phyloP scores from a whole-genome alignment of 2,329 filamentous ascomycete genomes.

The Cryphonectria nitschkei region DNA sequence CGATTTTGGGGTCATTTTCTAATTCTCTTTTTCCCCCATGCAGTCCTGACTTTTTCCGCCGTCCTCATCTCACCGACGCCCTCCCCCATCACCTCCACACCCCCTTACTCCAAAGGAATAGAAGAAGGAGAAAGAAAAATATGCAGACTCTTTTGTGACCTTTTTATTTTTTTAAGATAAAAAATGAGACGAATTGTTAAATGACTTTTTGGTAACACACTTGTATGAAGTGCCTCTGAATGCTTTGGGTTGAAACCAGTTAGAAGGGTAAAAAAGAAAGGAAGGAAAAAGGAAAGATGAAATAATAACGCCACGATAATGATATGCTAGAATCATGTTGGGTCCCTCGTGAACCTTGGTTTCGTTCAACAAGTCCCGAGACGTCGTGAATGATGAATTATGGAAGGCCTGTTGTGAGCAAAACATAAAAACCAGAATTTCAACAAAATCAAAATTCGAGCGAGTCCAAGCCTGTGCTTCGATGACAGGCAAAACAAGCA shows the following conservation, averaged over 20 bases:
- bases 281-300: neutral
- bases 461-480: neutral
- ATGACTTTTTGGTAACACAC: neutral
- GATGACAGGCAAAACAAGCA: neutral
- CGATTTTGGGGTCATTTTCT: neutral
- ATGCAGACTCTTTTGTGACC: neutral
- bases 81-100: neutral
- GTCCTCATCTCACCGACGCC: too few relatives aligned
- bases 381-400: constrained; percentile 6
- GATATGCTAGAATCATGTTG: constrained; percentile 7
- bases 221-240: neutral
- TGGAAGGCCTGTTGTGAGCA: neutral
- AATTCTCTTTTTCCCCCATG: neutral
- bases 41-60: neutral
- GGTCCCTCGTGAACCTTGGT: neutral
- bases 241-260: neutral
- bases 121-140: neutral
- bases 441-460: neutral
- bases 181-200: neutral
- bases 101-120: neutral
- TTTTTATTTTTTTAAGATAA: neutral
- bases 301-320: neutral
- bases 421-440: neutral
- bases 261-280: neutral
- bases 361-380: neutral